Conservation (phyloP, 1,284 basidiomycete species). For the Ustilago lituana region DNA sequence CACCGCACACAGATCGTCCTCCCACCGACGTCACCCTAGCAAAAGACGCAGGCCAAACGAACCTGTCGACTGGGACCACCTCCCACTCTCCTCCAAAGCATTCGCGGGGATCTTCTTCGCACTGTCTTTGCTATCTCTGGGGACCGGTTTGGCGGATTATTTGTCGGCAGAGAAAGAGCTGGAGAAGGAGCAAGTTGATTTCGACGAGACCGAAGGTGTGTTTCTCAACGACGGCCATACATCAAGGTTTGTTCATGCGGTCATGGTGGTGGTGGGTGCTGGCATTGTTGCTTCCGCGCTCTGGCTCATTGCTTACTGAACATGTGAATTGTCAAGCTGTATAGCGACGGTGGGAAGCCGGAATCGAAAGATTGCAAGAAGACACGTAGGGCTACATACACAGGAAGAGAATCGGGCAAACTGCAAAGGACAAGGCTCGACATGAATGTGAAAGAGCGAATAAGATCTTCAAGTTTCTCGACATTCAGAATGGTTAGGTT, state of each 20-base stretch:
- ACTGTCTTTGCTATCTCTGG: conserved; percentile 19
- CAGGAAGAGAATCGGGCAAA: no score
- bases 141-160: conserved; percentile 28
- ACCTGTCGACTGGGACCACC: conserved; percentile 25
- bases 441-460: no score
- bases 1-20: not conserved
- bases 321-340: not conserved
- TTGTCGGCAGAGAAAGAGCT: conserved; percentile 24
- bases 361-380: not conserved
- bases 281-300: conserved; percentile 30
- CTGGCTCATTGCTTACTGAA: conserved; percentile 20
- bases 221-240: conserved; percentile 44
- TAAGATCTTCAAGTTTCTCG: no score
- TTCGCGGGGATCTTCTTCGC: conserved; percentile 30
- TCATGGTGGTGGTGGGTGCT: conserved; percentile 30
- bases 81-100: conserved; percentile 18
- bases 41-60: not conserved
- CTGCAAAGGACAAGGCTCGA: no score
- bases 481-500: not conserved
- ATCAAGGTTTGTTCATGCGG: conserved; percentile 10
- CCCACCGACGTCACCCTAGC: not conserved
- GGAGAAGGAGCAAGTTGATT: conserved; percentile 42
- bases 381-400: not conserved
- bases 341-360: not conserved
- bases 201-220: conserved; percentile 43